Base-by-base conservation (phyloP, 2,329 filamentous ascomycete species). In the Conoideocrella luteorostrata region DNA sequence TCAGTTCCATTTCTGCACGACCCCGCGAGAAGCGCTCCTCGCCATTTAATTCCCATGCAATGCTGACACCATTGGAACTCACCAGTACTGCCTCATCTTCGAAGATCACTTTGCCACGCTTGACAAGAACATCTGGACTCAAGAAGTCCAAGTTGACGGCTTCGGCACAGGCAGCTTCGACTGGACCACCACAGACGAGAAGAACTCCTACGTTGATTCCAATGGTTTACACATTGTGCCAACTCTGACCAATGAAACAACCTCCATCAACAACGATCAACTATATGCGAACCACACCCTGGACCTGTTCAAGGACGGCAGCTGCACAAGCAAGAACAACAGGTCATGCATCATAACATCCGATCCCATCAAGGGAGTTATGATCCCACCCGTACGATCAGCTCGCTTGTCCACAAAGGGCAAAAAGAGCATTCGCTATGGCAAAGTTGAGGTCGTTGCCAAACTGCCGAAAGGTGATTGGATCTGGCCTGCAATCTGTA, bases 201-300 rank as follows among this genome's bases (percentile, higher is more conserved):
- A 54, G 41, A 78, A 78, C 55, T 59, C 67, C 12, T 77, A 69
- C 53, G 61, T 69, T 28, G 69, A 75, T 51, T 56, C 51, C 0
- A 58, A 68, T 21, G 72, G 72, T n/a, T 63, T 77, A 32, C 72
- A 75, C 55, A 76, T 78, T 40, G 67, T 74, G n/a, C 74, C 73
- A 7, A 77, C 74, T 0, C 57, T 77, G 15, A 75, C 72, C 12
- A 64, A 62, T 22, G 57, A 66, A 40, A 62, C 58, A 1, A 68
- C 65, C 0, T 41, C 50, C 39, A 67, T 71, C 42, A 67, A 63
- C 3, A 52, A 53, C 12, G 61, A 62, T 30, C 56, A 69, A 24
- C 55, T 71, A 10, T 57, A 56, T 35, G 56, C 66, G 44, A 61
- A 64, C 38, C 66, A 67, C 49, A 68, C 63, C 1, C 58, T 75